Evolutionary conservation across 345 rosid species (phyloP).

Genomic region (Ceriops tagal): DNA sequence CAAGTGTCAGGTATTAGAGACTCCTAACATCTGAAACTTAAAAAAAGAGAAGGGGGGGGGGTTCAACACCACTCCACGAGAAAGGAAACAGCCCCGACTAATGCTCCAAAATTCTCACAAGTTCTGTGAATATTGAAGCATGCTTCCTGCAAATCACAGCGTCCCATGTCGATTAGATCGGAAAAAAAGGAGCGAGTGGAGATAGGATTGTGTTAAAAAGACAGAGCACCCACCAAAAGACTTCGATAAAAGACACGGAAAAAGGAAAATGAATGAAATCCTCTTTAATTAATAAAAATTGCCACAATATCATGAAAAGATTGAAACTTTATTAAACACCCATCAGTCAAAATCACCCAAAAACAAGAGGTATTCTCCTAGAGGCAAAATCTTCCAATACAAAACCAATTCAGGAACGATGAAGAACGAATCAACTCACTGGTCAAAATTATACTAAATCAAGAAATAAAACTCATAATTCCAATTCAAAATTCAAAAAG

Average conservation of each 20-base stretch:
- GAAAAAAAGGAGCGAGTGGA: no score
- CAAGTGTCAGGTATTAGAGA: no score
- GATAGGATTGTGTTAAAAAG: no score
- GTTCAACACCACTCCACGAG: no score
- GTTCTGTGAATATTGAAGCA: background rate
- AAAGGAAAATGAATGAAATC: background rate
- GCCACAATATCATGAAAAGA: background rate
- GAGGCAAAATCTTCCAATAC: background rate
- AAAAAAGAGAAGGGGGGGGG: no score
- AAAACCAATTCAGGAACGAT: background rate
- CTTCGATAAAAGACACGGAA: no score
- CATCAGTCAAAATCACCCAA: background rate
- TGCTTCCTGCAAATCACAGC: background rate
- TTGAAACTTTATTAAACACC: background rate
- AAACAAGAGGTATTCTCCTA: background rate
- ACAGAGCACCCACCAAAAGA: no score
- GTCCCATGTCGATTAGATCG: no score
- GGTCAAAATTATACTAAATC: background rate
- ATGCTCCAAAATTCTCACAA: background rate
- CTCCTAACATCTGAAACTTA: no score
- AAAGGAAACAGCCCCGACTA: background rate
- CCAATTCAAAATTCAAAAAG: background rate
- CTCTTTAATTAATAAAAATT: background rate
- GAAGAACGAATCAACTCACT: background rate
- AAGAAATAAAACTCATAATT: background rate